A percentile compares a stretch with the other conserved stretches of the same genome.
Evolutionary conservation across 352 stramenopile genomes (phyloP).

Genomic region (Globisporangium emineosum): DNA sequence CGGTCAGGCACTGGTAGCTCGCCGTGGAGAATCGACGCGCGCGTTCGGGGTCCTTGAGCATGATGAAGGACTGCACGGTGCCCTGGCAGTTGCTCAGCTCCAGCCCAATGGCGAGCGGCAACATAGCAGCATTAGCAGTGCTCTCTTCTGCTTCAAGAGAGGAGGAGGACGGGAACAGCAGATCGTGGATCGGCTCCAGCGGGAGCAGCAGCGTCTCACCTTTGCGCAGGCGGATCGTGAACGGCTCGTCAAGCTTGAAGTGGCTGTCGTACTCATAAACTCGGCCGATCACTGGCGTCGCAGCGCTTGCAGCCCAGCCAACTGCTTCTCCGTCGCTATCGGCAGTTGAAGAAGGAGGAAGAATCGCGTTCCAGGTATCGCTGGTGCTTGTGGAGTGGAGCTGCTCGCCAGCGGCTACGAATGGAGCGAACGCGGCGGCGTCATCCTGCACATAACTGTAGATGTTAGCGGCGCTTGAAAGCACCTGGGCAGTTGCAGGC

Average conservation of each 20-base stretch:
- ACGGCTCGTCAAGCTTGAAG: constrained; percentile 29
- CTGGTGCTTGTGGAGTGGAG: no score
- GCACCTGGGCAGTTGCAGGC: neutral
- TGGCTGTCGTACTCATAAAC: constrained; percentile 21
- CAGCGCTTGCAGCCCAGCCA: neutral
- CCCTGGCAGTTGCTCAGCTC: constrained; percentile 31
- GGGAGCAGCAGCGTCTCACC: constrained; percentile 31
- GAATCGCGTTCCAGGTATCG: no score
- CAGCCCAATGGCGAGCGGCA: constrained; percentile 23
- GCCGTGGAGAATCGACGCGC: constrained; percentile 25
- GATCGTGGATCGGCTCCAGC: constrained; percentile 23
- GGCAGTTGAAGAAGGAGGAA: no score
- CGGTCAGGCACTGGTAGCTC: constrained; percentile 31
- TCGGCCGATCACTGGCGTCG: constrained; percentile 15
- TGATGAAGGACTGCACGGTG: constrained; percentile 24
- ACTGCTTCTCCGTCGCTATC: neutral
- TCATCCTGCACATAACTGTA: neutral
- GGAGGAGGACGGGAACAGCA: constrained; percentile 15
- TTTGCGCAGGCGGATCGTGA: constrained; percentile 20
- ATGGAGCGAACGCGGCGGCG: neutral
- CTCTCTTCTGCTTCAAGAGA: neutral
- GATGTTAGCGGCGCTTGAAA: neutral
- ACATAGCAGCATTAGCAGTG: neutral
- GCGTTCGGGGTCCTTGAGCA: constrained; percentile 12
- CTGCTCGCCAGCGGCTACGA: constrained; percentile 4